Base-by-base conservation (phyloP, 257 asterid species). In the Linderniella brevidens region DNA sequence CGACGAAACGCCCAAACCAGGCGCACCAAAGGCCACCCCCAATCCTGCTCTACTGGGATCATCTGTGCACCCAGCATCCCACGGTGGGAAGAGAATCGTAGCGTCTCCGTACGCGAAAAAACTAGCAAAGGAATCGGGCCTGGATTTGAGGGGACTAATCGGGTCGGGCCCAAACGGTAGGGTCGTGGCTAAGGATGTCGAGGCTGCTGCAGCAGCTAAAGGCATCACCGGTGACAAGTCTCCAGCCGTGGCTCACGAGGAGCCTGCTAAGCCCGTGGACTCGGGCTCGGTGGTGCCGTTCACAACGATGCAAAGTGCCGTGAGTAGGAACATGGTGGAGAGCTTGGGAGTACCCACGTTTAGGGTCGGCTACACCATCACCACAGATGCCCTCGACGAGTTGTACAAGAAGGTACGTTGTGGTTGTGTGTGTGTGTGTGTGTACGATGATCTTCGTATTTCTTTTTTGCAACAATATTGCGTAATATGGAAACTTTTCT, bases 121-220 rank as follows among this genome's bases (percentile, higher is more conserved):
- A 63, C 60, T 88, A 75, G 94, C 98, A 0, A 88, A 78, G 72
- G 94, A 88, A 3, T 64, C 72, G 45, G 84, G 86, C 38, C 58
- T 88, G 63, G 94, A 88, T 54, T 77, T 88, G 80, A 65, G 55
- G 64, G 80, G 73, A 16, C 53, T 88, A 11, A 64, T 60, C 19
- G 98, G 97, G 46, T 78, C 78, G 50, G 98, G 98, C 29, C 95
- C 95, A 3, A 74, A 74, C 46, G 95, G 98, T 46, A 78, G 98
- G 66, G 81, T 80, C 63, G 93, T 85, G 60, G 93, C 94, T 5
- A 85, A 84, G 75, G 98, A 88, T 57, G 93, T 88, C 29, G 98
- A 88, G 64, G 87, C 79, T 4, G n/a, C n/a, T n/a, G 62, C 63
- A 20, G 58, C 61, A 46, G 68, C 47, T 3, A 63, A 74, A 17